Percentiles rank a stretch among this genome's conserved stretches.
Conservation (phyloP, 208 protist genomes). For the Blastocrithidia nonstop region DNA sequence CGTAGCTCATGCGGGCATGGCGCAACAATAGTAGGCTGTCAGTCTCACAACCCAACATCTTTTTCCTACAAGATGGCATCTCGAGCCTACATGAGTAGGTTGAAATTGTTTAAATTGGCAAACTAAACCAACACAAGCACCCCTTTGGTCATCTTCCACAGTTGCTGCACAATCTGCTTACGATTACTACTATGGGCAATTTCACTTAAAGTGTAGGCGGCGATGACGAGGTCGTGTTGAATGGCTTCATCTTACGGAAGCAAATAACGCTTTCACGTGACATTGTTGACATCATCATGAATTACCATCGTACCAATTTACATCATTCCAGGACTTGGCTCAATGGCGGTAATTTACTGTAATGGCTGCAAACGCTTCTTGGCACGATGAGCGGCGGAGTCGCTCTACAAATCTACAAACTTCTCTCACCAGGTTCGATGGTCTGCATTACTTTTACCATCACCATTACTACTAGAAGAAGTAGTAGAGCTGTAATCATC, state of each 20-base stretch:
- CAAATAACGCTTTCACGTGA: slow-evolving; percentile 78
- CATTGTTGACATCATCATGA: slow-evolving; percentile 73
- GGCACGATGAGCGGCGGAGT: slow-evolving; percentile 23
- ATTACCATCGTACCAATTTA: slow-evolving; percentile 81
- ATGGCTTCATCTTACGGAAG: slow-evolving; percentile 67
- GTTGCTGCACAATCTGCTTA: slow-evolving; percentile 48
- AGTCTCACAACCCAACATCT: slow-evolving; percentile 75
- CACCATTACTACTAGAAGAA: slow-evolving; percentile 29
- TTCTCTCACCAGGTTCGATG: slow-evolving; percentile 72
- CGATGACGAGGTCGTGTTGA: slow-evolving; percentile 72
- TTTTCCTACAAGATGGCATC: slow-evolving; percentile 75
- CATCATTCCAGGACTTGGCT: slow-evolving; percentile 83
- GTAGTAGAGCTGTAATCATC: slow-evolving; percentile 28
- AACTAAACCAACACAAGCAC: slow-evolving; percentile 76
- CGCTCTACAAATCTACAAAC: slow-evolving; percentile 58
- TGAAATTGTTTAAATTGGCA: slow-evolving; percentile 75
- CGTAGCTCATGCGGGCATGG: slow-evolving; percentile 74
- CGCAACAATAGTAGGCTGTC: slow-evolving; percentile 75
- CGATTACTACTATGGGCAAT: slow-evolving; percentile 46
- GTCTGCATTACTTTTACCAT: slow-evolving; percentile 12
- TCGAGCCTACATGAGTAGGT: slow-evolving; percentile 78
- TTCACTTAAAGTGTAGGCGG: slow-evolving; percentile 76
- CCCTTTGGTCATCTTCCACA: slow-evolving; percentile 79
- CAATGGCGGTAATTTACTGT: slow-evolving; percentile 67
- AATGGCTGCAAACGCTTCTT: slow-evolving; percentile 52